Conservation (phyloP, 306 rosid species). For the Cicer judaicum region DNA sequence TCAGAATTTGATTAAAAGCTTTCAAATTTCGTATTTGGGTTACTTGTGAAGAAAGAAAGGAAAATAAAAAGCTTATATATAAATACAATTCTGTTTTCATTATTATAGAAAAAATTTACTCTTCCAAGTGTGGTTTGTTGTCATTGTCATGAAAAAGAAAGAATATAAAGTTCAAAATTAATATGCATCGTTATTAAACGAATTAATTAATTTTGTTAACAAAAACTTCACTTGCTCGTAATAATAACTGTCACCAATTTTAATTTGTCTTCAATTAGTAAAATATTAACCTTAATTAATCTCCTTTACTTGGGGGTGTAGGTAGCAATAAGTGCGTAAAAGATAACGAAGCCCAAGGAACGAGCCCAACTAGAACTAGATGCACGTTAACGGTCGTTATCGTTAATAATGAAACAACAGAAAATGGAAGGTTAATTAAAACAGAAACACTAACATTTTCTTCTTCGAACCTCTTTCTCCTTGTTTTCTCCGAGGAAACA, state of each 20-base stretch:
- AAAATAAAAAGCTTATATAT: not conserved
- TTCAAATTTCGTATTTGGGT: not conserved
- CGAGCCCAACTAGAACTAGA: not conserved
- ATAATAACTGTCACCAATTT: not conserved
- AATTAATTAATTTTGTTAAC: not conserved
- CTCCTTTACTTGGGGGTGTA: no score
- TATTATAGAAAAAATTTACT: not conserved
- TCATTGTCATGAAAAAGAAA: not conserved
- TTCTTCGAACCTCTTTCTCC: not conserved
- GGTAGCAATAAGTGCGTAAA: no score
- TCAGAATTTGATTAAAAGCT: not conserved
- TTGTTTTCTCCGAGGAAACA: constrained; percentile 37
- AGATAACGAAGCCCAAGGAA: not conserved
- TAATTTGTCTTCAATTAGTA: no score
- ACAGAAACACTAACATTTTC: not conserved
- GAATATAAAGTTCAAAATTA: not conserved
- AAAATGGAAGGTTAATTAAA: constrained; percentile 27
- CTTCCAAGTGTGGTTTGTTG: not conserved
- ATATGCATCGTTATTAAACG: not conserved
- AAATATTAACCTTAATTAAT: no score
- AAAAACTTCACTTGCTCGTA: not conserved
- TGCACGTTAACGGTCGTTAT: constrained; percentile 2
- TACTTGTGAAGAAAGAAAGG: not conserved
- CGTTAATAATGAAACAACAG: not conserved
- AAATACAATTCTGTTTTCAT: not conserved